These are phyloP conservation scores for Entophlyctis luteolus DNA, from an alignment of 192 early-diverging fungal species.

Conservation along the genomic window DNA sequence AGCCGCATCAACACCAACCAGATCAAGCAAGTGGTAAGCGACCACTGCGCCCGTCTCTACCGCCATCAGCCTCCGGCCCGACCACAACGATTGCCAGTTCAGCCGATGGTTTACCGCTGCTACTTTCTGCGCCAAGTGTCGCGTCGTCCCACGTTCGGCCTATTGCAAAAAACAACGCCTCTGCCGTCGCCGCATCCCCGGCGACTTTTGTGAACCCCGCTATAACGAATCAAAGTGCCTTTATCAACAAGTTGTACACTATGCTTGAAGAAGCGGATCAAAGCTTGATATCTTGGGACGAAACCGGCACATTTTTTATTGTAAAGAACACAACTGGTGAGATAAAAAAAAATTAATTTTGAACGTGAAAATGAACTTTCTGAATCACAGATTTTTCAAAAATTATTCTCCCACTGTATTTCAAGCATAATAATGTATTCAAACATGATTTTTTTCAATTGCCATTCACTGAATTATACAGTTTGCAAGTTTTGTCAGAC, in stretches of 20 bases:
- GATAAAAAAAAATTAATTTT: not conserved
- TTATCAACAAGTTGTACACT: slow-evolving; percentile 40
- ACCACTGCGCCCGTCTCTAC: not conserved
- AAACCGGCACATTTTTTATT: slow-evolving; percentile 38
- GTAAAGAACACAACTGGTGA: slow-evolving; percentile 36
- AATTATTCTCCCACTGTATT: slow-evolving; percentile 38
- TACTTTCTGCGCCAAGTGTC: slow-evolving; percentile 5
- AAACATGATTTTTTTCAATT: too few species aligned
- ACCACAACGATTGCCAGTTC: not conserved
- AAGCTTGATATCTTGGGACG: slow-evolving; percentile 36
- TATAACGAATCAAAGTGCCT: slow-evolving; percentile 31
- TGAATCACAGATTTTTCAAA: slow-evolving; percentile 37
- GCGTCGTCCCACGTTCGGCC: slow-evolving; percentile 22
- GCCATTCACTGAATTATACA: not conserved
- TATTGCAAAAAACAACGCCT: not conserved
- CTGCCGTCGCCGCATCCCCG: not conserved
- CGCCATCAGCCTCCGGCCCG: too few species aligned
- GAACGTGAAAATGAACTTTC: not conserved
- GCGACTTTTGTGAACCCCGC: not conserved
- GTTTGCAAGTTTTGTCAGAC: slow-evolving; percentile 44
- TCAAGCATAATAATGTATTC: slow-evolving; percentile 49
- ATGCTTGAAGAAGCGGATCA: slow-evolving; percentile 40
- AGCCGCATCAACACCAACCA: not conserved
- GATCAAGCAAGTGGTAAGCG: too few species aligned
- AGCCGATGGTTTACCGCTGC: not conserved